These are phyloP conservation scores for Botrytis paeoniae DNA, from an alignment of 2,329 filamentous ascomycete genomes.

Conservation along the genomic window DNA sequence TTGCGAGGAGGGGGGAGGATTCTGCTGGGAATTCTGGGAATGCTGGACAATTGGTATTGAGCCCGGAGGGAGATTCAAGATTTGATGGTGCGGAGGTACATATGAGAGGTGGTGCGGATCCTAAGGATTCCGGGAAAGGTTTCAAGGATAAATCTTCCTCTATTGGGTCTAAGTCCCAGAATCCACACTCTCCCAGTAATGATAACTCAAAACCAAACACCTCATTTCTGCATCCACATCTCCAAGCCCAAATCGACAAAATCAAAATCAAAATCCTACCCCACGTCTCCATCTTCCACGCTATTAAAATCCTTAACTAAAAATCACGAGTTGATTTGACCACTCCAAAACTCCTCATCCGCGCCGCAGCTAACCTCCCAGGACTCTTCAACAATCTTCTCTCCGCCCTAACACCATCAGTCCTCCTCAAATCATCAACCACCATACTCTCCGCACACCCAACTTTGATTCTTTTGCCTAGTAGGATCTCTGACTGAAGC, in stretches of 20 bases:
- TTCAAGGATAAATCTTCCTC: neutral
- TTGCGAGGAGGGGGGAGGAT: neutral
- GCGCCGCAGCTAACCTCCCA: neutral
- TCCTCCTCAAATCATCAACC: too few relatives aligned
- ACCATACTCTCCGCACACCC: neutral
- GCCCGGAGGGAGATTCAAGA: too few relatives aligned
- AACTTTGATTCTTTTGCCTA: too few relatives aligned
- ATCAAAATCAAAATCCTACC: neutral
- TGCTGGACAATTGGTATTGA: neutral
- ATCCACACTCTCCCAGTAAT: too few relatives aligned
- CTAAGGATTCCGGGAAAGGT: neutral
- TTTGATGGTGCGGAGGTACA: neutral
- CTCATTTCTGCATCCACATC: neutral
- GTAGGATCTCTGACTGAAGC: too few relatives aligned
- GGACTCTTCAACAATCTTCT: neutral
- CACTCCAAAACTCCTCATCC: accelerated
- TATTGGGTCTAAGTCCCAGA: accelerated
- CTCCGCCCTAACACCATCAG: accelerated
- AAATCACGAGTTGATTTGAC: neutral
- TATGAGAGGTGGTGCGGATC: neutral
- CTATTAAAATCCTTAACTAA: neutral
- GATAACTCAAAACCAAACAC: neutral
- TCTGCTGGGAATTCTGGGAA: accelerated
- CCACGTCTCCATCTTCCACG: neutral
- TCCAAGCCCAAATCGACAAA: neutral